These are phyloP conservation scores for Phytophthora macrochlamydospora DNA, from an alignment of 352 stramenopile species.

Conservation along the genomic window DNA sequence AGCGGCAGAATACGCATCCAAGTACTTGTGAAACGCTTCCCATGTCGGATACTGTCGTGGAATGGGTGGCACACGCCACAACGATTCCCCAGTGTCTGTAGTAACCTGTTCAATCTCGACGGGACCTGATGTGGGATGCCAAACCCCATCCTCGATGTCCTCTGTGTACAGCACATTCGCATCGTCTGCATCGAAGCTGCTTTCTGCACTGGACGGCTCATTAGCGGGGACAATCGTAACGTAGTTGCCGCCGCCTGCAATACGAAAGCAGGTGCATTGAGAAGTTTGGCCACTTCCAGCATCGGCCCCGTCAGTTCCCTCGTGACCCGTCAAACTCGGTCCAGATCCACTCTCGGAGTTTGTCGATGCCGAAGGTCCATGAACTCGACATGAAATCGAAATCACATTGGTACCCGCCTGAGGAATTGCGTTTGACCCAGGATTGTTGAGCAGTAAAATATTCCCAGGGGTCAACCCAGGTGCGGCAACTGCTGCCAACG, in stretches of 20 bases:
- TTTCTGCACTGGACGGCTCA: constrained; percentile 11
- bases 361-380: constrained; percentile 20
- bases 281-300: not conserved
- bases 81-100: constrained; percentile 26
- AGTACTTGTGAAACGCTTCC: constrained; percentile 60
- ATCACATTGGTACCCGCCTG: constrained; percentile 26
- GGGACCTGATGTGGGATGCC: constrained; percentile 25
- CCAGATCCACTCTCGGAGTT: constrained; percentile 10
- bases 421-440: constrained; percentile 5
- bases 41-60: constrained; percentile 54
- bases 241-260: constrained; percentile 28
- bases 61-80: constrained; percentile 63
- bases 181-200: constrained; percentile 27
- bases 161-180: constrained; percentile 26
- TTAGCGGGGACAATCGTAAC: constrained; percentile 36
- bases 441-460: constrained; percentile 29
- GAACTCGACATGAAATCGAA: constrained; percentile 33
- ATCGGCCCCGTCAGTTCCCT: not conserved
- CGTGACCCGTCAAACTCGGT: not conserved
- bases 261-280: constrained; percentile 46
- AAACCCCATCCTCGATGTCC: constrained; percentile 34
- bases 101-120: constrained; percentile 27
- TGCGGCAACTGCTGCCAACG: constrained; percentile 15
- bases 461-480: constrained; percentile 15
- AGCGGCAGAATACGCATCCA: constrained; percentile 62